Base-by-base conservation (phyloP, 140 eudicot genomes). In the Erigeron philadelphicus region DNA sequence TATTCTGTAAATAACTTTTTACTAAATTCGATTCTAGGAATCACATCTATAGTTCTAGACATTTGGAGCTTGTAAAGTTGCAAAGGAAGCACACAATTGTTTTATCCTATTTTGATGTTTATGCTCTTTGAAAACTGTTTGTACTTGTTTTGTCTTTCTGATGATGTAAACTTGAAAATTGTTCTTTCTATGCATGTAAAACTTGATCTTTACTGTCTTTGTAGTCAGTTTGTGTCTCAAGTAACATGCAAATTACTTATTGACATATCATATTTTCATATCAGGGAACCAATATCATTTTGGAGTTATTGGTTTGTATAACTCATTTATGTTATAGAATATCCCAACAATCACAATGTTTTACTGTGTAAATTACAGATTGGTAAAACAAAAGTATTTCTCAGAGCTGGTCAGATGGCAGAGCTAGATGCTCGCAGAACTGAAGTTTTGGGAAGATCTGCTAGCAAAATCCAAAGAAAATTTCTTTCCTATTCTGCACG, bases 371-470 rank as follows among this genome's bases (percentile, higher is more conserved):
- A 66, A 72, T 79, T 75, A 42, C 92, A 93, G 98, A 66, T 93
- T 73, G 98, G 98, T 79, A 88, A 89, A 80, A 86, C 93, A 43
- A 93, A 93, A 73, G 85, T 89, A 61, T 93, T 93, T 76, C 85
- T 93, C 8, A 84, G 98, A 85, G 96, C 95, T 25, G 98, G 98
- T 71, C 98, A 93, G 81, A 88, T 93, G 95, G 98, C 95, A 60
- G 98, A 88, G 79, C 81, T 93, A 58, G 98, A 88, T 81, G 86
- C 95, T 65, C 86, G 76, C 25, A 77, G 96, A 50, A 81, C 63
- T 78, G 93, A 84, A 82, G 86, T 93, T 50, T 85, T 93, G 54
- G 95, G 95, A 73, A 85, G 70, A 78, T 89, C 96, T 61, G 96
- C 96, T 5, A 66, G 83, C 76, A 76, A 67, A 72, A 84, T 93